These are phyloP conservation scores for Nigrograna mackinnonii DNA, from an alignment of 2,329 filamentous ascomycete species.

Conservation along the genomic window DNA sequence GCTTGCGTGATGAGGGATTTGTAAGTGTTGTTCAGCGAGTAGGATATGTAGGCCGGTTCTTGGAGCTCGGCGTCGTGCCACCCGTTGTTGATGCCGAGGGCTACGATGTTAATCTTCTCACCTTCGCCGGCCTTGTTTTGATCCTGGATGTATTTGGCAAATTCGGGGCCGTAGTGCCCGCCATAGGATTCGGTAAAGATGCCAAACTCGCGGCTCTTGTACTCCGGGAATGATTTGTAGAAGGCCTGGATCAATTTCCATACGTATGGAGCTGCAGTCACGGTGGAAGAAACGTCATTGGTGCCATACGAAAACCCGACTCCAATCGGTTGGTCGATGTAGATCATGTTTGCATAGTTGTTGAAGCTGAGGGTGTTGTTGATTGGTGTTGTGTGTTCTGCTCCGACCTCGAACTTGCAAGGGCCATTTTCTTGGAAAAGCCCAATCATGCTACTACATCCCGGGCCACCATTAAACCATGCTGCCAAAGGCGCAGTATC, in stretches of 20 bases:
- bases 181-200: conserved; percentile 61
- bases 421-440: conserved; percentile 56
- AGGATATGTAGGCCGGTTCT: conserved; percentile 53
- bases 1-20: conserved; percentile 35
- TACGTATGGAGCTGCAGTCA: conserved; percentile 58
- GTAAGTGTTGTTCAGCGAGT: conserved; percentile 55
- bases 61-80: conserved; percentile 59
- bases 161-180: conserved; percentile 61
- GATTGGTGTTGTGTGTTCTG: conserved; percentile 15
- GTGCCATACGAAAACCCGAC: conserved; percentile 64
- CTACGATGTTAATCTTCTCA: conserved; percentile 50
- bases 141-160: conserved; percentile 47
- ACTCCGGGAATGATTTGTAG: conserved; percentile 58
- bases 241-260: conserved; percentile 64
- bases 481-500: conserved; percentile 58
- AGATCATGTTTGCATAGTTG: conserved; percentile 52
- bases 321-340: conserved; percentile 68
- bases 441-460: conserved; percentile 49
- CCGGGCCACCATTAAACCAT: conserved; percentile 50
- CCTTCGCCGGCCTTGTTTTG: conserved; percentile 42
- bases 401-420: conserved; percentile 46
- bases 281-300: conserved; percentile 55
- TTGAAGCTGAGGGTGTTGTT: conserved; percentile 32
- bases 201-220: conserved; percentile 51
- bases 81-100: conserved; percentile 57